Conservation (phyloP, 2,329 filamentous ascomycete genomes). For the Botryosphaeria agaves region DNA sequence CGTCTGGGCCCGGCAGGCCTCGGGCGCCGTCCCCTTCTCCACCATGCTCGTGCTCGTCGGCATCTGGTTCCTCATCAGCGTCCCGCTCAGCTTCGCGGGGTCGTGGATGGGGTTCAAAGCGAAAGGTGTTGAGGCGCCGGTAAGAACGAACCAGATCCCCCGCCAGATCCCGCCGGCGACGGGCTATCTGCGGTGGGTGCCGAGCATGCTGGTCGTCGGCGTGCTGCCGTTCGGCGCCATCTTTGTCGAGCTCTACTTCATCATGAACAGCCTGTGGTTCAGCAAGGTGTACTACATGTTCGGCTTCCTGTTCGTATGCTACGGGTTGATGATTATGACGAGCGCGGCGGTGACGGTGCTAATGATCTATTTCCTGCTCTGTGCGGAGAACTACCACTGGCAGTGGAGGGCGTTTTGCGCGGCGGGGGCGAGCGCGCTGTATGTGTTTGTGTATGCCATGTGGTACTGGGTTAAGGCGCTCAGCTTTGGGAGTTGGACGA, state of each 20-base stretch:
- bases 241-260: slow-evolving; percentile 97
- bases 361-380: slow-evolving; percentile 91
- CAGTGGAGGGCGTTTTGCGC: slow-evolving; percentile 93
- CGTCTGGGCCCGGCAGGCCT: slow-evolving; percentile 83
- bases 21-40: slow-evolving; percentile 85
- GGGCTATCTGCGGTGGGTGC: slow-evolving; percentile 71
- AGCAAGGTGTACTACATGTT: slow-evolving; percentile 99
- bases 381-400: slow-evolving; percentile 96
- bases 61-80: slow-evolving; percentile 95
- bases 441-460: slow-evolving; percentile 83
- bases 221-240: slow-evolving; percentile 91
- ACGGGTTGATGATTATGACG: slow-evolving; percentile 92
- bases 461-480: slow-evolving; percentile 84
- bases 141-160: slow-evolving; percentile 94
- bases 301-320: slow-evolving; percentile 94
- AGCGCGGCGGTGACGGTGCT: slow-evolving; percentile 82
- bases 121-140: slow-evolving; percentile 54
- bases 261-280: slow-evolving; percentile 98
- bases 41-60: slow-evolving; percentile 88
- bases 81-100: slow-evolving; percentile 75
- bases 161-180: slow-evolving; percentile 79
- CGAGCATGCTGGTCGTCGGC: slow-evolving; percentile 82
- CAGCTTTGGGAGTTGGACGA: slow-evolving; percentile 67
- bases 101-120: slow-evolving; percentile 84
- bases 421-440: slow-evolving; percentile 75